Evolutionary conservation across 2,329 filamentous ascomycete species (phyloP).

Genomic region (Arthrinium puccinioides): DNA sequence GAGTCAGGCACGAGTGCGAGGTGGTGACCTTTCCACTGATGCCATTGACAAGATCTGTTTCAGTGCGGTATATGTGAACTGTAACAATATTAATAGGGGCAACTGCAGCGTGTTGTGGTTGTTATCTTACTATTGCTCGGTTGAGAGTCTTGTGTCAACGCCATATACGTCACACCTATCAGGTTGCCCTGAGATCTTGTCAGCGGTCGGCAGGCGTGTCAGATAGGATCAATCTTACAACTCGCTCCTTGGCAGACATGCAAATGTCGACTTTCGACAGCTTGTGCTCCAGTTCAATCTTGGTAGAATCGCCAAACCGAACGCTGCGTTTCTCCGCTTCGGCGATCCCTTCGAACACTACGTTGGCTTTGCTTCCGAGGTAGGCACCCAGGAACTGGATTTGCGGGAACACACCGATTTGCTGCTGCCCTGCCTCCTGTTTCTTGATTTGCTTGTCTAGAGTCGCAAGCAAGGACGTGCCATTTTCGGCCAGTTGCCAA

Average conservation of each 20-base stretch:
- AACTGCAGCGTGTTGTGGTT: too few species aligned
- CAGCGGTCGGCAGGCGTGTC: slow-evolving; percentile 4
- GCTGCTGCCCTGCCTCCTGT: slow-evolving; percentile 35
- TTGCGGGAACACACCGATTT: slow-evolving; percentile 47
- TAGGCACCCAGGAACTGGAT: slow-evolving; percentile 58
- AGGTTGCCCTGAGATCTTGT: slow-evolving; percentile 22
- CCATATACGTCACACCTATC: slow-evolving; percentile 30
- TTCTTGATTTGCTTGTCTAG: slow-evolving; percentile 42
- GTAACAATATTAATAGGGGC: too few species aligned
- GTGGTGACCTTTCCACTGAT: slow-evolving; percentile 42
- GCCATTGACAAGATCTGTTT: slow-evolving; percentile 47
- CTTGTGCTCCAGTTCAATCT: slow-evolving; percentile 34
- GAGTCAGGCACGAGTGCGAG: slow-evolving; percentile 30
- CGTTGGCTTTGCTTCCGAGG: slow-evolving; percentile 49
- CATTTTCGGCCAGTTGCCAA: slow-evolving; percentile 35
- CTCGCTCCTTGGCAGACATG: slow-evolving; percentile 33
- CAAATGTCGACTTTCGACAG: slow-evolving; percentile 48
- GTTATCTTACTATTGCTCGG: slow-evolving; percentile 26
- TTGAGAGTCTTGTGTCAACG: slow-evolving; percentile 29
- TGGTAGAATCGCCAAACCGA: slow-evolving; percentile 51
- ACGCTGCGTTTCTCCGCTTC: slow-evolving; percentile 63
- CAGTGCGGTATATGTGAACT: slow-evolving; percentile 42
- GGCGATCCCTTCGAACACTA: slow-evolving; percentile 60
- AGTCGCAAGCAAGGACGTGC: slow-evolving; percentile 36
- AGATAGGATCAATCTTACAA: background rate